Base-by-base conservation (phyloP, 495 filamentous ascomycete species). In the Massariosphaeria phaeospora region DNA sequence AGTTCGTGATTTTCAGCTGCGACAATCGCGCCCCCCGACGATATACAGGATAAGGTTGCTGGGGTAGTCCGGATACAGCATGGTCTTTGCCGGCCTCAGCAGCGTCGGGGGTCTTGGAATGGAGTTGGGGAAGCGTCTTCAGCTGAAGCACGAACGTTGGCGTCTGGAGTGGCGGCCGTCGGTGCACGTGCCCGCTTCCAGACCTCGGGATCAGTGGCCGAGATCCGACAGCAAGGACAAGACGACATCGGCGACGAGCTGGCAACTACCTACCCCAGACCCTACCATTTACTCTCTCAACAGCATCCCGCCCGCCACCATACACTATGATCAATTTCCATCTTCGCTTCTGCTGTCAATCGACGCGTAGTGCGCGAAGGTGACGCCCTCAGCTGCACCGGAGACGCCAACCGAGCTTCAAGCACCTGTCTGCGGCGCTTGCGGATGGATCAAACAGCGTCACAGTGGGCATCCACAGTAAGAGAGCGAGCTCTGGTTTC, bases 1-100 rank as follows among this genome's bases (percentile, higher is more conserved):
- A 27, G 31, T 51, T 52, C 55, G 55, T 58, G 45, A 58, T 35
- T 35, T 45, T 58, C 55, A 58, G 55, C 55, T 58, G 55, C 24
- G 39, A 58, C 29, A 30, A 27, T 51, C 30, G 33, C 55, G 55
- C 55, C 55, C 44, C 48, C 44, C 15, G 55, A 46, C 46, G 55
- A 46, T 27, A 50, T 52, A 45, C 47, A 58, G 55, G 47, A 57
- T 45, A 52, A 58, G 55, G 55, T 48, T 58, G 55, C 55, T 58
- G 27, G 55, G 55, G 40, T 58, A 47, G 55, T 29, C 55, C 35
- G 23, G 47, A 44, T 35, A 13, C 10, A 58, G 55, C 55, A 52
- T 36, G 47, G 55, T 47, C 39, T 23, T 23, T 9, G 21, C 39
- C 40, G 24, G n/a, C 29, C 52, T 58, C 55, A 58, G 55, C 55